A percentile compares a stretch with the other conserved stretches of the same genome.
Conservation (phyloP, 768 basidiomycete genomes). For the Suillus alpinus region DNA sequence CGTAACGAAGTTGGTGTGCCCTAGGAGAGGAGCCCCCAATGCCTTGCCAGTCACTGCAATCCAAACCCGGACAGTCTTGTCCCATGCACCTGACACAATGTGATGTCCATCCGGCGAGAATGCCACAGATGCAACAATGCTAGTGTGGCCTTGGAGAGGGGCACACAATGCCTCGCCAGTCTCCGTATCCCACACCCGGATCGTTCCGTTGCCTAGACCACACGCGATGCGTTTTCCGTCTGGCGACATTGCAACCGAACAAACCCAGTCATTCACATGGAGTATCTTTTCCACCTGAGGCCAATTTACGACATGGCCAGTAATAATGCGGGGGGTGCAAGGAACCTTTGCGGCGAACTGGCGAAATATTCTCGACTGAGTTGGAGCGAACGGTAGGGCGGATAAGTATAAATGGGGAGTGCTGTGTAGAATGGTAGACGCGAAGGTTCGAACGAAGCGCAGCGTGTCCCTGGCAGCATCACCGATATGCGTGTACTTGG, state of each 20-base stretch:
- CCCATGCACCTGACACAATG: constrained; percentile 13
- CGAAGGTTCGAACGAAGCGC: constrained; percentile 14
- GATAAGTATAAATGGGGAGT: constrained; percentile 25
- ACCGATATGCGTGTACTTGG: background rate
- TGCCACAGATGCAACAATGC: background rate
- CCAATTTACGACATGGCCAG: constrained; percentile 2
- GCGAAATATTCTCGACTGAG: constrained; percentile 15
- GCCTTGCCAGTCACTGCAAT: background rate
- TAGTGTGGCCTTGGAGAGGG: constrained; percentile 1
- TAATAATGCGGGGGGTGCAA: background rate
- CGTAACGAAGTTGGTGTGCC: background rate
- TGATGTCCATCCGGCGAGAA: constrained; percentile 3
- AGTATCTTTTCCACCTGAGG: background rate
- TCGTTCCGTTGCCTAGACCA: constrained; percentile 5
- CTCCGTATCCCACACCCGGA: constrained; percentile 2
- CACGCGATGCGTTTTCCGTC: constrained; percentile 1
- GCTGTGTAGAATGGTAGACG: constrained; percentile 12
- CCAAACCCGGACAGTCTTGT: constrained; percentile 14
- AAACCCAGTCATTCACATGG: rapidly evolving
- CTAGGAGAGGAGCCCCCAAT: background rate
- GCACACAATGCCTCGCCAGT: background rate
- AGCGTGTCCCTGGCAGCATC: constrained; percentile 3
- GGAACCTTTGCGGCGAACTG: constrained; percentile 14
- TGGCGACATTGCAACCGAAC: background rate
- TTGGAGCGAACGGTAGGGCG: constrained; percentile 22